These are phyloP conservation scores for Cutaneotrichosporon cutaneum DNA, from an alignment of 1,284 basidiomycete genomes.

Conservation along the genomic window DNA sequence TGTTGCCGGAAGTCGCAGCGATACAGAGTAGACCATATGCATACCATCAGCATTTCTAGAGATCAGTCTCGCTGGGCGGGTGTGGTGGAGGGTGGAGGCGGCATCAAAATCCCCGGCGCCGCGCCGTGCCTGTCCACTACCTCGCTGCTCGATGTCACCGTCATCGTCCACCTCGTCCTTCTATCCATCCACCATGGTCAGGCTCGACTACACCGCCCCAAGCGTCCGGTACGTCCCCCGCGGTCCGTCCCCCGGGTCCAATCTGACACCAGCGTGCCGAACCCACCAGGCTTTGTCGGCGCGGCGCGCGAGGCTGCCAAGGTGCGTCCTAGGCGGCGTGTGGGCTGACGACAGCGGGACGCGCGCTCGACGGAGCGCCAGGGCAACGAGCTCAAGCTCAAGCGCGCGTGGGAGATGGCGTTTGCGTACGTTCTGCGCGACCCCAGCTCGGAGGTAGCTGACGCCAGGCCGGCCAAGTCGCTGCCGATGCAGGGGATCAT, in stretches of 20 bases:
- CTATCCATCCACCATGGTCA: conserved; percentile 7
- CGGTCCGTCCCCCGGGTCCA: background rate
- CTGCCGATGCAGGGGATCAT: conserved; percentile 93
- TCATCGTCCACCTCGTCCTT: background rate
- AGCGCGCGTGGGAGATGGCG: conserved; percentile 84
- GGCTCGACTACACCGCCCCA: conserved; percentile 13
- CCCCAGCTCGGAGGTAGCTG: too few relatives aligned
- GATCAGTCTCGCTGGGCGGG: too few relatives aligned
- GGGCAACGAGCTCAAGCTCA: conserved; percentile 63
- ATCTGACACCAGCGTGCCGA: conserved; percentile 14
- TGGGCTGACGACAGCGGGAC: conserved; percentile 4
- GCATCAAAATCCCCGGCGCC: too few relatives aligned
- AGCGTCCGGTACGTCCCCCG: conserved; percentile 7
- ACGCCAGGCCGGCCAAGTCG: conserved; percentile 67
- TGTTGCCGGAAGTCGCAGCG: too few relatives aligned
- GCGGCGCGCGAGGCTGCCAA: conserved; percentile 15
- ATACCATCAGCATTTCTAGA: too few relatives aligned
- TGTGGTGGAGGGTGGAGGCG: too few relatives aligned
- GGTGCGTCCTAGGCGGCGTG: conserved; percentile 4
- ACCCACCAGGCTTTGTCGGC: conserved; percentile 18
- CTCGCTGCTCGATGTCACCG: too few relatives aligned
- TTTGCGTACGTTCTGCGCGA: conserved; percentile 58
- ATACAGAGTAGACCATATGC: too few relatives aligned
- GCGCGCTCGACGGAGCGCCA: conserved; percentile 17
- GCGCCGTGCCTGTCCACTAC: too few relatives aligned